Conservation (phyloP, 2,329 filamentous ascomycete genomes). For the Ilyonectria sp. region DNA sequence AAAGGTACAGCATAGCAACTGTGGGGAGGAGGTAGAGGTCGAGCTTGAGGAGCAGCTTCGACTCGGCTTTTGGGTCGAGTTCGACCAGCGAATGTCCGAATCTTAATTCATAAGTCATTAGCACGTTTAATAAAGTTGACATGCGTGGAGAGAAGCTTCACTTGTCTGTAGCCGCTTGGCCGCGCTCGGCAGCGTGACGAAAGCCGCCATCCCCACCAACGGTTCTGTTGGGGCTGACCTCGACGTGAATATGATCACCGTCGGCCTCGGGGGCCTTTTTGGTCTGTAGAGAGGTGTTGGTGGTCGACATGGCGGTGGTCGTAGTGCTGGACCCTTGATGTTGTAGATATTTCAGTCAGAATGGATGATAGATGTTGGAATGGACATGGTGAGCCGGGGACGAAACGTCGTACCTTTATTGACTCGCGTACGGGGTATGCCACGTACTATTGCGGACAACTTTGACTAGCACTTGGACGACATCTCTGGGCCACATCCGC, state of each 20-base stretch:
- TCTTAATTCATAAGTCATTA: constrained; percentile 27
- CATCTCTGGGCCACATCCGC: no score
- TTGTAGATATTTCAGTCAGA: no score
- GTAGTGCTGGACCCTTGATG: no score
- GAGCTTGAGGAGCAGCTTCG: constrained; percentile 73
- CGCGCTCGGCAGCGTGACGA: constrained; percentile 41
- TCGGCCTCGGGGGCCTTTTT: no score
- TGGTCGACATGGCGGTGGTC: no score
- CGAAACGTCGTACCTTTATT: no score
- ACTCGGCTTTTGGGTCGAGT: constrained; percentile 62
- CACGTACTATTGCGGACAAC: no score
- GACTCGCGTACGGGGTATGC: no score
- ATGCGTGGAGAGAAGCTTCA: constrained; percentile 25
- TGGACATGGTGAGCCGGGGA: no score
- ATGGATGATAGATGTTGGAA: no score
- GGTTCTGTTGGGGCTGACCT: constrained; percentile 39
- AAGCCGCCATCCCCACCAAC: constrained; percentile 28
- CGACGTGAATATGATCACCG: constrained; percentile 25
- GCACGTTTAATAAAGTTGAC: neutral
- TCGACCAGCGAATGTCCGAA: constrained; percentile 46
- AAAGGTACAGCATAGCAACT: constrained; percentile 77
- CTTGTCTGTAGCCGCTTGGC: constrained; percentile 43
- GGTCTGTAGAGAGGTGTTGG: no score
- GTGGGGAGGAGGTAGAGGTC: constrained; percentile 77
- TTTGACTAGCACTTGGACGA: no score